Percentiles rank a stretch among this genome's conserved stretches.
Conservation (phyloP, 2,329 filamentous ascomycete genomes). For the Paraphoma sp. region DNA sequence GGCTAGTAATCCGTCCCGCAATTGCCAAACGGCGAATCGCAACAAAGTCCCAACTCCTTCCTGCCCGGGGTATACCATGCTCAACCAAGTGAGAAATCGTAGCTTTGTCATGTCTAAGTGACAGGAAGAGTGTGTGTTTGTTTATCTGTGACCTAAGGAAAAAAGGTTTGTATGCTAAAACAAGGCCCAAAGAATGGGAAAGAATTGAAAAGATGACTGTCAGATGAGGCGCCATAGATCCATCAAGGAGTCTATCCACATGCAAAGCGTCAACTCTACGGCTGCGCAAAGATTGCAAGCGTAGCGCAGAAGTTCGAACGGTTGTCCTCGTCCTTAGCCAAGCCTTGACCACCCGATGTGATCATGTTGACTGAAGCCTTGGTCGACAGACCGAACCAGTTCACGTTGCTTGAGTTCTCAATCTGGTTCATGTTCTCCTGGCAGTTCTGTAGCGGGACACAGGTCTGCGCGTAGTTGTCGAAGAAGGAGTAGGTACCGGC, state of each 20-base stretch:
- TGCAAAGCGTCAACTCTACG: slow-evolving; percentile 12
- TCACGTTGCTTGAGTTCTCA: slow-evolving; percentile 51
- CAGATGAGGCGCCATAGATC: not conserved
- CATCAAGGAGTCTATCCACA: slow-evolving; percentile 15
- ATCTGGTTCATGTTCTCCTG: slow-evolving; percentile 59
- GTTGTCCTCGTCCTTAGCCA: slow-evolving; percentile 53
- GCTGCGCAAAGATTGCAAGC: slow-evolving; percentile 47
- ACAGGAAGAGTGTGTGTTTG: slow-evolving; percentile 12
- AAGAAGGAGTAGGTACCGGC: slow-evolving; percentile 66
- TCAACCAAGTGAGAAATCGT: slow-evolving; percentile 5
- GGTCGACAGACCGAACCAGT: slow-evolving; percentile 56
- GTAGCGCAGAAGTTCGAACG: slow-evolving; percentile 58
- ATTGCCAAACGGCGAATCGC: not conserved
- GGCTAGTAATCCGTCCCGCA: not conserved
- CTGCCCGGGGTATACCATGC: slow-evolving; percentile 20
- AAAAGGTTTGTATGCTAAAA: slow-evolving; percentile 32
- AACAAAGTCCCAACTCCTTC: slow-evolving; percentile 3
- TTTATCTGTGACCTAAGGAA: slow-evolving; percentile 8
- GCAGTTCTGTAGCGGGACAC: slow-evolving; percentile 56
- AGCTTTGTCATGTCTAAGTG: slow-evolving; percentile 15
- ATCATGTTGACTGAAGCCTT: slow-evolving; percentile 60
- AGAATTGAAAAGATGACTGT: slow-evolving; percentile 23
- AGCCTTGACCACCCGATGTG: slow-evolving; percentile 43
- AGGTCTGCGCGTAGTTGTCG: slow-evolving; percentile 62
- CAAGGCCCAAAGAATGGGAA: slow-evolving; percentile 16